Evolutionary conservation across 1,284 basidiomycete genomes (phyloP).

Genomic region (Ceraceosorus guamensis): DNA sequence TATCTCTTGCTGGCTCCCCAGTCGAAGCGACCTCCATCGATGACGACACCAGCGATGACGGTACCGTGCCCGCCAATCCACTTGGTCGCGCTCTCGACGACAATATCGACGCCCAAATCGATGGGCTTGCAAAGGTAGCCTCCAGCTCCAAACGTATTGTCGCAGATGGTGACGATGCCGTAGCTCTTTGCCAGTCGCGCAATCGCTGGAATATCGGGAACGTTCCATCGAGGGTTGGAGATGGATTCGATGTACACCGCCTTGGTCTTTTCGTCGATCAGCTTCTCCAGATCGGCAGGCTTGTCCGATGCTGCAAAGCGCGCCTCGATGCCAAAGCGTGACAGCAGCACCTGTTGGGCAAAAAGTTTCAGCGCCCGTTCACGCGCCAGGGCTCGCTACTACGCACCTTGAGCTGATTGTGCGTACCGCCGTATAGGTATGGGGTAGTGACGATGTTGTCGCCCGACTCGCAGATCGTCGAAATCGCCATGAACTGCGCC

Average conservation of each 20-base stretch:
- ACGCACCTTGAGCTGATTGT: constrained; percentile 73
- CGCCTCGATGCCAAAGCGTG: constrained; percentile 68
- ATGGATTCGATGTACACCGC: constrained; percentile 72
- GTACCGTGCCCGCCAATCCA: constrained; percentile 88
- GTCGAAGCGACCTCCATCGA: constrained; percentile 76
- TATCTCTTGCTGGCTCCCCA: constrained; percentile 71
- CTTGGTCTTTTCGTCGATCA: constrained; percentile 49
- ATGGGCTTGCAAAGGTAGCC: constrained; percentile 70
- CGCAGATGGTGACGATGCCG: constrained; percentile 71
- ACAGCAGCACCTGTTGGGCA: constrained; percentile 51
- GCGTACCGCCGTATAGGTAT: constrained; percentile 56
- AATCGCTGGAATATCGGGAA: constrained; percentile 60
- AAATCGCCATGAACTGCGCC: constrained; percentile 68
- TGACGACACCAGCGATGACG: constrained; percentile 73
- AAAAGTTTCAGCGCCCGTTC: too few relatives aligned
- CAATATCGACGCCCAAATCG: constrained; percentile 72
- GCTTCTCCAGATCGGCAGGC: constrained; percentile 63
- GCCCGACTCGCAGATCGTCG: constrained; percentile 60
- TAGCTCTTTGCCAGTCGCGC: constrained; percentile 70
- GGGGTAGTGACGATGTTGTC: constrained; percentile 71
- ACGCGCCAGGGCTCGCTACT: too few relatives aligned
- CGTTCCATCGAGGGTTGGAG: constrained; percentile 67
- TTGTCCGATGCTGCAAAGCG: constrained; percentile 65
- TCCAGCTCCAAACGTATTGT: constrained; percentile 84
- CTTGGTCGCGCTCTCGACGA: constrained; percentile 81